Evolutionary conservation across 176 grass and related monocot species (phyloP), one percentile per base, ranked within the genome.

Genomic region (Avena insularis): DNA sequence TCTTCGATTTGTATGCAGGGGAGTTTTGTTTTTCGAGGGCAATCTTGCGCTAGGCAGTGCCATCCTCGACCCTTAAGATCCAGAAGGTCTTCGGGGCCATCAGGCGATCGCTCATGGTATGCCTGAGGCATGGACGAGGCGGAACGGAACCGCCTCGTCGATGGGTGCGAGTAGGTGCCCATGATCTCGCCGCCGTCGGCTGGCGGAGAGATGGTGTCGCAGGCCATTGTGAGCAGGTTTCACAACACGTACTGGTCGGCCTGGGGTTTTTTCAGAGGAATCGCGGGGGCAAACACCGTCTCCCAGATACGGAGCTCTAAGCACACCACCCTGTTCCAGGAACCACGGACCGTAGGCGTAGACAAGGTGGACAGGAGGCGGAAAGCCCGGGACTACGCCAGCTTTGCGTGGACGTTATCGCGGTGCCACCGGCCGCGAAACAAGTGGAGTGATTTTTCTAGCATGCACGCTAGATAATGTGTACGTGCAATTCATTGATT

Each of bases 261-360:
- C 46, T 48, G 8, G 46, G 8, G 46, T 1, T 48, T 48, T 43
- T 43, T 5, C 7, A 6, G 5, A 40, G 38, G 38, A 40, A 40
- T 6, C 0, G 38, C 38, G 38, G 38, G 6, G 38, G 38, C 38
- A 0, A 40, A 40, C 38, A 43, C 40, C 40, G 6, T 43, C 40
- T 5, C 40, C 40, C 40, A 43, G 46, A 10, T 7, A 48, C 46
- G 0, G 46, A 13, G 4, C 15, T 77, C 3, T 31, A 77, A 5
- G 75, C 75, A 56, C 25, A 77, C 8, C 50, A 77, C 75, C 25
- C 75, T 50, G 50, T 77, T 50, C 49, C 75, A 77, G 50, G 27
- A 77, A 21, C 75, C 49, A 15, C 17, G 1, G 14, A 77, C 50
- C 20, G 1, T 43, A 43, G 0, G 40, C 40, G 6, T 43, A 48